A percentile compares a stretch with the other conserved stretches of the same genome.
Evolutionary conservation across 2,329 filamentous ascomycete genomes (phyloP).

Genomic region (Aspergillus flavus): DNA sequence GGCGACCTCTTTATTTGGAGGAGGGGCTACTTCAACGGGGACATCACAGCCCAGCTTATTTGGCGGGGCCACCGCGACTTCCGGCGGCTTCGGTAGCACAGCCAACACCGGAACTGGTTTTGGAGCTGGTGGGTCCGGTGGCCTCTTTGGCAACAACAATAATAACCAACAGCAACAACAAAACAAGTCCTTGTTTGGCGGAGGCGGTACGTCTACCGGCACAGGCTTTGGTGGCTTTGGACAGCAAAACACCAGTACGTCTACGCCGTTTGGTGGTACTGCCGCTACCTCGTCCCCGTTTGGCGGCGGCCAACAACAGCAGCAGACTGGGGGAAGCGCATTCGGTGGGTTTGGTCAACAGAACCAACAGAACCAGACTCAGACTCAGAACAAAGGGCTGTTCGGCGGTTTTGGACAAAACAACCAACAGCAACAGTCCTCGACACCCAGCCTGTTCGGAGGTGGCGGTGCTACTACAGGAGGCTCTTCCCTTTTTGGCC

Average conservation of each 20-base stretch:
- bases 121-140: conserved; percentile 33
- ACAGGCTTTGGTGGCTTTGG: conserved; percentile 43
- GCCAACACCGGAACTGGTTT: conserved; percentile 32
- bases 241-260: conserved; percentile 39
- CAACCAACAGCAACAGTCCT: conserved; percentile 46
- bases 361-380: conserved; percentile 37
- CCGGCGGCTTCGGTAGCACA: conserved; percentile 33
- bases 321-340: conserved; percentile 31
- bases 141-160: conserved; percentile 45
- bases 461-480: conserved; percentile 24
- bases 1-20: conserved; percentile 41
- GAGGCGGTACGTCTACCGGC: conserved; percentile 30
- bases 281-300: conserved; percentile 47
- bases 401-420: conserved; percentile 45
- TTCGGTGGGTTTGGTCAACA: conserved; percentile 49
- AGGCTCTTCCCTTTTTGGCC: conserved; percentile 40
- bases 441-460: conserved; percentile 49
- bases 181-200: conserved; percentile 41
- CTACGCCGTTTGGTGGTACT: conserved; percentile 45
- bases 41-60: conserved; percentile 44
- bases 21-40: conserved; percentile 24
- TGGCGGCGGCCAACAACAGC: conserved; percentile 35
- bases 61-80: conserved; percentile 40
- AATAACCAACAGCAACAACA: conserved; percentile 36
- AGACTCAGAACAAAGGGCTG: conserved; percentile 40